Evolutionary conservation across 176 grass and related monocot genomes (phyloP).

Genomic region (Chloris gayana): DNA sequence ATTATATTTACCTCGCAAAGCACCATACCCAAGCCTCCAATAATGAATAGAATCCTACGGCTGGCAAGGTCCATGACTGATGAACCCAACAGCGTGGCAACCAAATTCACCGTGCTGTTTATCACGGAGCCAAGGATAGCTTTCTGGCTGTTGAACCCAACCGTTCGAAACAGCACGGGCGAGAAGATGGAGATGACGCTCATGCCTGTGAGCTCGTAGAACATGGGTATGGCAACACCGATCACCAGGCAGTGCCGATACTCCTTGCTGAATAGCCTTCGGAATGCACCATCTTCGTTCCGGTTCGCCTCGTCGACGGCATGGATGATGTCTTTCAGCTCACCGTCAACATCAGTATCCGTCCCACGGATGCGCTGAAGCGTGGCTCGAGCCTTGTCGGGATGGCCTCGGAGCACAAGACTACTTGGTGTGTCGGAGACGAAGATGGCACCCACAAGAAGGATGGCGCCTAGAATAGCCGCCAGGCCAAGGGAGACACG

Average conservation of each 20-base stretch:
- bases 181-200: constrained; percentile 47
- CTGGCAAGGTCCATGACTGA: constrained; percentile 42
- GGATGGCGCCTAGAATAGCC: constrained; percentile 38
- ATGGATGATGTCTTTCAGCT: constrained; percentile 50
- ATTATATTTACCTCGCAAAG: too few relatives aligned
- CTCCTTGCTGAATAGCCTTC: constrained; percentile 33
- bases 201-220: constrained; percentile 66
- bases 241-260: constrained; percentile 52
- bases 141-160: too few relatives aligned
- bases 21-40: constrained; percentile 15
- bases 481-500: constrained; percentile 7
- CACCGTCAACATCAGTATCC: constrained; percentile 37
- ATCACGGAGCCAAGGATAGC: too few relatives aligned
- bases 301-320: constrained; percentile 29
- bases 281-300: constrained; percentile 53
- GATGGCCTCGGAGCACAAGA: constrained; percentile 51
- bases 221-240: constrained; percentile 54
- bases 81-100: constrained; percentile 11
- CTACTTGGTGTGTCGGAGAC: constrained; percentile 62
- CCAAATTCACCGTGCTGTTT: constrained; percentile 29
- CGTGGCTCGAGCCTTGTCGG: constrained; percentile 42
- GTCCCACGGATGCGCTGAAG: constrained; percentile 50
- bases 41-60: constrained; percentile 51
- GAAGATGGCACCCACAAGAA: constrained; percentile 45
- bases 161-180: constrained; percentile 61